Percentiles rank a stretch among this genome's conserved stretches.
These are phyloP conservation scores for Filosporella fistucella DNA, from an alignment of 495 filamentous ascomycete species.

Conservation along the genomic window DNA sequence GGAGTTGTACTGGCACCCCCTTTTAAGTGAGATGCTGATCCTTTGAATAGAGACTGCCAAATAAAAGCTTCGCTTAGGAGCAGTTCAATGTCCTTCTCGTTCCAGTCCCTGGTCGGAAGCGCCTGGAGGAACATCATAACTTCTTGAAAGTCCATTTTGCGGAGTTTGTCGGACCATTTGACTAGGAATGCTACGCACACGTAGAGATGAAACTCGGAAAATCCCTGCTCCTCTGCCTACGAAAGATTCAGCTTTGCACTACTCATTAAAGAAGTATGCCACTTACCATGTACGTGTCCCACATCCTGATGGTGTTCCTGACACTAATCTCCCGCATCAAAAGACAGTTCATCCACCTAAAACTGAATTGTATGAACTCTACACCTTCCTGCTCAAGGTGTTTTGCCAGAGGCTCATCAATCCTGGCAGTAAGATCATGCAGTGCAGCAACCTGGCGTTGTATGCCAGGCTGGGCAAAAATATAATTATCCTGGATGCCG, in stretches of 20 bases:
- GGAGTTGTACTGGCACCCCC: conserved; percentile 25
- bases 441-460: conserved; percentile 87
- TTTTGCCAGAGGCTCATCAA: conserved; percentile 78
- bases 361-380: conserved; percentile 99
- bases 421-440: conserved; percentile 82
- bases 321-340: conserved; percentile 97
- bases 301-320: conserved; percentile 95
- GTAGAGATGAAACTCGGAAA: conserved; percentile 96
- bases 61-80: conserved; percentile 94
- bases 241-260: neutral
- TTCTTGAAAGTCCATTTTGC: conserved; percentile 98
- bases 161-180: conserved; percentile 92
- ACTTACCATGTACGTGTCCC: conserved; percentile 96
- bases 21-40: conserved; percentile 78
- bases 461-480: conserved; percentile 94
- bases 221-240: conserved; percentile 95
- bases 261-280: neutral
- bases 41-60: conserved; percentile 90
- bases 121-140: conserved; percentile 99
- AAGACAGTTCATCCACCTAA: conserved; percentile 99
- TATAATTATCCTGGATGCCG: conserved; percentile 98
- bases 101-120: conserved; percentile 90
- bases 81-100: conserved; percentile 95
- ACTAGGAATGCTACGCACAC: conserved; percentile 98
- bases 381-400: conserved; percentile 87